Percentiles rank a stretch among this genome's conserved stretches.
Conservation (phyloP, 202 grass and related monocot species). For the Eragrostis tef region DNA sequence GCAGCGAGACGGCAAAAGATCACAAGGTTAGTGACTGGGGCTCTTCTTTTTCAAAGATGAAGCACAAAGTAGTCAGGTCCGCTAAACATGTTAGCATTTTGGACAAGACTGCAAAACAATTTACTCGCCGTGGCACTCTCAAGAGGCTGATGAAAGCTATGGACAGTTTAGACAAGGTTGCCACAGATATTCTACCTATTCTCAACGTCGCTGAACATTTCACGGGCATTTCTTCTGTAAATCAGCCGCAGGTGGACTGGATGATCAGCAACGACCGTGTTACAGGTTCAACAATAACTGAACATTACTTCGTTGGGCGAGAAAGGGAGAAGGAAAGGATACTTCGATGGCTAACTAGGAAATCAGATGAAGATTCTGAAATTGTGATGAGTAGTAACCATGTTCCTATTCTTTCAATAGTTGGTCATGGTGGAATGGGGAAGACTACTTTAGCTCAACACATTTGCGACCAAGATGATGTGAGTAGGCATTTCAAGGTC, state of each 20-base stretch:
- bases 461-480: conserved; percentile 28
- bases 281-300: conserved; percentile 42
- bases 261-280: conserved; percentile 20
- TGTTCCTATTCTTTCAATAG: conserved; percentile 42
- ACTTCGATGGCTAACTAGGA: conserved; percentile 45
- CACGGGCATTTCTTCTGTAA: neutral
- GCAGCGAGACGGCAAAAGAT: conserved; percentile 38
- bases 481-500: conserved; percentile 23
- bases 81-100: conserved; percentile 14
- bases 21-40: conserved; percentile 52
- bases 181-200: conserved; percentile 31
- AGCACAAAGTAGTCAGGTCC: conserved; percentile 43
- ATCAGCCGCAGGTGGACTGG: neutral
- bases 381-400: neutral
- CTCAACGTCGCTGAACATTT: neutral
- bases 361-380: conserved; percentile 18
- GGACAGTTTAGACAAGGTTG: conserved; percentile 44
- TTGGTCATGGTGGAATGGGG: conserved; percentile 61
- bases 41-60: conserved; percentile 42
- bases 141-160: conserved; percentile 52
- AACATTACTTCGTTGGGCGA: conserved; percentile 51
- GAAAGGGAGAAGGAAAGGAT: conserved; percentile 45
- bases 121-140: conserved; percentile 38
- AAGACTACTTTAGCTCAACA: conserved; percentile 54
- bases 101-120: conserved; percentile 28